Conservation (phyloP, 2,329 filamentous ascomycete species). For the Massarina eburnea region DNA sequence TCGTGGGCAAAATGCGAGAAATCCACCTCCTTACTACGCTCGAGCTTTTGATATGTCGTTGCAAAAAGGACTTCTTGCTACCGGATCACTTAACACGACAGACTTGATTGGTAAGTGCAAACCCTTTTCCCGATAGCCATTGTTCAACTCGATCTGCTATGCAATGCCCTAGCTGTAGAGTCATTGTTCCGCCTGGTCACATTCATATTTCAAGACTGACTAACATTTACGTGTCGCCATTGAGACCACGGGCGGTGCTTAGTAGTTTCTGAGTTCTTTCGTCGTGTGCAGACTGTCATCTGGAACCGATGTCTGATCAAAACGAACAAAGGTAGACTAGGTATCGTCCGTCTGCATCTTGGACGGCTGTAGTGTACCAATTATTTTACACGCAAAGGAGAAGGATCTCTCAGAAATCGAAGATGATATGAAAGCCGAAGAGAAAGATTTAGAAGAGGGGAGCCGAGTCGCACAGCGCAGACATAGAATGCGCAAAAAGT, state of each 20-base stretch:
- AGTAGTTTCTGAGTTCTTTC: slow-evolving; percentile 19
- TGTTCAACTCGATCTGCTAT: too few species aligned
- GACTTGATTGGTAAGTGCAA: slow-evolving; percentile 7
- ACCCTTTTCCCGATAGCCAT: too few species aligned
- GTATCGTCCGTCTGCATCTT: slow-evolving; percentile 21
- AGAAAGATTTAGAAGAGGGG: background rate
- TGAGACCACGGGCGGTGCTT: slow-evolving; percentile 16
- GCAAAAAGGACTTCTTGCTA: slow-evolving; percentile 8
- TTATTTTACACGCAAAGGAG: slow-evolving; percentile 5
- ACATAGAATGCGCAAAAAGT: background rate
- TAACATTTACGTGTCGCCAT: too few species aligned
- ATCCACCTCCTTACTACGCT: slow-evolving; percentile 20
- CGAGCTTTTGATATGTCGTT: slow-evolving; percentile 17
- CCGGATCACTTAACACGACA: slow-evolving; percentile 11
- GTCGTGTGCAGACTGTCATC: slow-evolving; percentile 20
- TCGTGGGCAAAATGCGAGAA: slow-evolving; percentile 14
- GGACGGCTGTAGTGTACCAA: slow-evolving; percentile 17
- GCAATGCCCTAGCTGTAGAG: too few species aligned
- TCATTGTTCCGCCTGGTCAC: too few species aligned
- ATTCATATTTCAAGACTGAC: too few species aligned
- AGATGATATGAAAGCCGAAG: background rate
- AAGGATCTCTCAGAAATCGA: background rate
- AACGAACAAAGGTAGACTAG: slow-evolving; percentile 14
- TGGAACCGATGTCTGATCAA: slow-evolving; percentile 22
- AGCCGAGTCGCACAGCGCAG: background rate